phyloP scores from a whole-genome alignment of 139 green algal species.

The Tetradesmus obliquus region DNA sequence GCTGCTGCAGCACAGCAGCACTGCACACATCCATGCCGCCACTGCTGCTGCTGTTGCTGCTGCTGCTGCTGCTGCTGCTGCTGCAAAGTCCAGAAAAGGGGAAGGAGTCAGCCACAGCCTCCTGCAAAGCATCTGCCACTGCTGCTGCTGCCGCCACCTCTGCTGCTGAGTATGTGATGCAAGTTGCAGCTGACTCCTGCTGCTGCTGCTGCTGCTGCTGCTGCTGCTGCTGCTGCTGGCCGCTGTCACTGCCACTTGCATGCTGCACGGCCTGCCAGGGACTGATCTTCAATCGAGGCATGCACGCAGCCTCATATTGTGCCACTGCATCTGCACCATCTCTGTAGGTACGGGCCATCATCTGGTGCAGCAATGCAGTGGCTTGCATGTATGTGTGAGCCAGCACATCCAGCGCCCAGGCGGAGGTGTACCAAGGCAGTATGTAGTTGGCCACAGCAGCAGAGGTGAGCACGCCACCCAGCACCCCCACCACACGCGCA shows the following conservation, averaged over 20 bases:
- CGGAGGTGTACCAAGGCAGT: constrained; percentile 53
- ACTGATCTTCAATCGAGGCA: not conserved
- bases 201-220: not conserved
- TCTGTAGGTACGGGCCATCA: not conserved
- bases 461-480: constrained; percentile 16
- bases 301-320: not conserved
- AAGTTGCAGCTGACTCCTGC: not conserved
- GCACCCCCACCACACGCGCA: constrained; percentile 30
- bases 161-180: not conserved
- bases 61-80: not conserved
- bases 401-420: constrained; percentile 36
- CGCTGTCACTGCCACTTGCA: not conserved
- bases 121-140: not conserved
- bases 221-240: not conserved
- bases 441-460: constrained; percentile 41
- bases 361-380: not conserved
- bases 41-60: no score
- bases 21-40: not conserved
- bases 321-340: not conserved
- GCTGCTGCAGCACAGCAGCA: not conserved
- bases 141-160: not conserved
- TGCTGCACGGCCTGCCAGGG: not conserved
- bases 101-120: not conserved
- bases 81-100: not conserved
- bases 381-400: not conserved